Percentiles rank a stretch among this genome's conserved stretches.
Conservation (phyloP, 192 early-diverging fungal genomes). For the Podila epicladia region DNA sequence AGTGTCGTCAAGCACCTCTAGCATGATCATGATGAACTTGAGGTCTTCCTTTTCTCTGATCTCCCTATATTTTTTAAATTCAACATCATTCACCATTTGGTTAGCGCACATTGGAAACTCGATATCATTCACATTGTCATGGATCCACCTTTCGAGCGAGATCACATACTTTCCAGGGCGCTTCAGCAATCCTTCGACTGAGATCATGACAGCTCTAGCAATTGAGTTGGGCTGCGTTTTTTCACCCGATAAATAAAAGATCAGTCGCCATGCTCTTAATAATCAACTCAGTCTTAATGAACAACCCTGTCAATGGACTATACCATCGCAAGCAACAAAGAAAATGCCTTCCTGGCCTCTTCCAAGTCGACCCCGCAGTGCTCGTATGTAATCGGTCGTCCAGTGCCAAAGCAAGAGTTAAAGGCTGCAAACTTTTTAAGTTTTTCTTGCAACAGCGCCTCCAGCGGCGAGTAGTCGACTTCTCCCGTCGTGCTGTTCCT, state of each 20-base stretch:
- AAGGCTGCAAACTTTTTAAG: slow-evolving; percentile 41
- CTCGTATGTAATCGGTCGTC: slow-evolving; percentile 52
- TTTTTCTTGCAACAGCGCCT: slow-evolving; percentile 27
- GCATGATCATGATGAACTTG: slow-evolving; percentile 83
- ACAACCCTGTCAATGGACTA: neutral
- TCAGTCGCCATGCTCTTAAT: too few relatives aligned
- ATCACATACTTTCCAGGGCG: slow-evolving; percentile 64
- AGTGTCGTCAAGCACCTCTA: slow-evolving; percentile 68
- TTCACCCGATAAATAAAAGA: too few relatives aligned
- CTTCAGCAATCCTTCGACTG: slow-evolving; percentile 74
- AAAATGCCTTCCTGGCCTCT: slow-evolving; percentile 72
- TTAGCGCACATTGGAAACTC: neutral
- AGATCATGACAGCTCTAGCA: slow-evolving; percentile 80
- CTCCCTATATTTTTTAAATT: slow-evolving; percentile 22
- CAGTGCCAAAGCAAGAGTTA: slow-evolving; percentile 37
- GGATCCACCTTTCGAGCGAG: neutral
- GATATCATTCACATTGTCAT: neutral
- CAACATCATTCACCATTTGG: neutral
- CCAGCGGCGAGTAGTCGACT: slow-evolving; percentile 30
- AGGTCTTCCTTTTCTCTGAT: slow-evolving; percentile 69
- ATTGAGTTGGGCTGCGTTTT: slow-evolving; percentile 59
- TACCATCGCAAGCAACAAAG: slow-evolving; percentile 68
- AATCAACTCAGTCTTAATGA: too few relatives aligned
- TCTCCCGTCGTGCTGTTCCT: slow-evolving; percentile 9
- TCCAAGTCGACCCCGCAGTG: slow-evolving; percentile 71